Conservation (phyloP, 176 grass and related monocot species). For the Zea luxurians region DNA sequence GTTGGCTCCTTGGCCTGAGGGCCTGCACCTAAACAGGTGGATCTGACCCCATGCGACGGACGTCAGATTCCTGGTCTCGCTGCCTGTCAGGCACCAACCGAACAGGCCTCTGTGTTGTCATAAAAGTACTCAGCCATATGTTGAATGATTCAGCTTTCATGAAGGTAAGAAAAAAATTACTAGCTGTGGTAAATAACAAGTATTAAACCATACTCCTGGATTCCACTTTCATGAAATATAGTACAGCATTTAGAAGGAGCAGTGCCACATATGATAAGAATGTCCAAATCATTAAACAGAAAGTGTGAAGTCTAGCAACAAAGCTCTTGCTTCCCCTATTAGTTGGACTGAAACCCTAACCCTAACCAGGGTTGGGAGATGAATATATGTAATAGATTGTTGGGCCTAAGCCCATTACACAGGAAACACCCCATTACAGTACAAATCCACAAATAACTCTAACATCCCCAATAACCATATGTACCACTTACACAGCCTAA, state of each 20-base stretch:
- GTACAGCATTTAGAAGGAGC: constrained; percentile 4
- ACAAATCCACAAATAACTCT: too few relatives aligned
- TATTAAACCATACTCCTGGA: background rate
- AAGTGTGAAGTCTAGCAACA: background rate
- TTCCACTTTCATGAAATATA: constrained; percentile 2
- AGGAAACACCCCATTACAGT: too few relatives aligned
- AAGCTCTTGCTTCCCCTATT: background rate
- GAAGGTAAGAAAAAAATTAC: background rate
- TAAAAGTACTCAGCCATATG: background rate
- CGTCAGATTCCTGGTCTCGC: background rate
- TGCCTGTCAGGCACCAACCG: background rate
- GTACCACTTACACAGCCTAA: background rate
- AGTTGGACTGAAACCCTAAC: too few relatives aligned
- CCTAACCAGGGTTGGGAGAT: too few relatives aligned
- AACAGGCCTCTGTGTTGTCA: background rate
- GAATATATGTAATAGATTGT: too few relatives aligned
- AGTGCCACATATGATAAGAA: background rate
- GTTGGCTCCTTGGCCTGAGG: background rate
- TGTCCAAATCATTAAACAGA: background rate
- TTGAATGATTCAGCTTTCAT: too few relatives aligned
- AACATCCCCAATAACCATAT: too few relatives aligned
- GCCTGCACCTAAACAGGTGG: background rate
- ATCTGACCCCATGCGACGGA: background rate
- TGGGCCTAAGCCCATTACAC: too few relatives aligned
- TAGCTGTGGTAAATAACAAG: background rate